A percentile compares a stretch with the other conserved stretches of the same genome.
These are phyloP conservation scores for Cymodocea nodosa DNA, from an alignment of 116 monocot genomes.

Conservation along the genomic window DNA sequence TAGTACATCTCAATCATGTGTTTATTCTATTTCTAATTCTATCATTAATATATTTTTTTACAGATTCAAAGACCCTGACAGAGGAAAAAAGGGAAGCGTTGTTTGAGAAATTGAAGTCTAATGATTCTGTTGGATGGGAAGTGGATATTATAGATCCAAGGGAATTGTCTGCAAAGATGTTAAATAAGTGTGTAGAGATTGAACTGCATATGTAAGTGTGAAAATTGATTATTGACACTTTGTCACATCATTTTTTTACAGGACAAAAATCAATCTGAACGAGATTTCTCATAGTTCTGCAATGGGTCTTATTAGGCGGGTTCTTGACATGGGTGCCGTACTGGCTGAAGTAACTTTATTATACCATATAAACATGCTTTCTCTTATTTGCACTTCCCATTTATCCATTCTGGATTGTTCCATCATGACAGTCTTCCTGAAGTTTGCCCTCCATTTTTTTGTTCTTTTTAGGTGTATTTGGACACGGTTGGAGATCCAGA, in stretches of 20 bases:
- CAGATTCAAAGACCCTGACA: conserved; percentile 98
- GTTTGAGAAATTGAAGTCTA: conserved; percentile 69
- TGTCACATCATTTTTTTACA: conserved; percentile 12
- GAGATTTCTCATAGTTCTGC: conserved; percentile 98
- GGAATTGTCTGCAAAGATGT: conserved; percentile 91
- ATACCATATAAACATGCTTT: not conserved
- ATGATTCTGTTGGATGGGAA: conserved; percentile 80
- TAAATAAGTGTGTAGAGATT: conserved; percentile 39
- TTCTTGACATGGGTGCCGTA: conserved; percentile 73
- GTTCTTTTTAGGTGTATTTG: conserved; percentile 52
- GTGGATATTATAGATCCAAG: conserved; percentile 93
- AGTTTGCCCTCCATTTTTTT: too few relatives aligned
- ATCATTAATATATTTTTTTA: not conserved
- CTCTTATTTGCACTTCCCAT: too few relatives aligned
- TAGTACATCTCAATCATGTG: too few relatives aligned
- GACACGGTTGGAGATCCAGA: conserved; percentile 99
- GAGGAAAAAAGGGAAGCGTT: conserved; percentile 93
- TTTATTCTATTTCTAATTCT: not conserved
- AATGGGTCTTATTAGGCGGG: conserved; percentile 82
- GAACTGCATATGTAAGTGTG: not conserved
- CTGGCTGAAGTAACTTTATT: conserved; percentile 43
- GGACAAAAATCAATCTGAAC: conserved; percentile 86
- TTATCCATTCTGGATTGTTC: too few relatives aligned
- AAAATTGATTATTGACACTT: not conserved
- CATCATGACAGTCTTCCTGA: too few relatives aligned